Percentiles rank a stretch among this genome's conserved stretches.
Evolutionary conservation across 2,329 filamentous ascomycete species (phyloP).

Genomic region (Zalaria obscura): DNA sequence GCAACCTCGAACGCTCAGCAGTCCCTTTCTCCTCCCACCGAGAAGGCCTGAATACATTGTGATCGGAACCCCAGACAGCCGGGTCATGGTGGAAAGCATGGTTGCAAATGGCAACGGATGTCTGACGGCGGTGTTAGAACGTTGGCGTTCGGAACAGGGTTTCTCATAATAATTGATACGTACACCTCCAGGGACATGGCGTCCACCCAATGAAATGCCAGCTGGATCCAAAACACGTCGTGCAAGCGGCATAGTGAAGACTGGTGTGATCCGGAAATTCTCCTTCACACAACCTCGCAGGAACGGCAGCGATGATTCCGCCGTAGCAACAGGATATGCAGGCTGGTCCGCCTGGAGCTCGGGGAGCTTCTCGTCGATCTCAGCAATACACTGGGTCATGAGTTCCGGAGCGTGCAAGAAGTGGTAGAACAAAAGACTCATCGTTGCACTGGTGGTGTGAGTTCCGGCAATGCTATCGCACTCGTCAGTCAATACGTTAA

Average conservation of each 20-base stretch:
- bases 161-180: neutral
- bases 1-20: conserved; percentile 15
- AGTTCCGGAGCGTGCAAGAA: neutral
- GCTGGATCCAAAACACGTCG: neutral
- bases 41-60: conserved; percentile 53
- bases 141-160: neutral
- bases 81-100: neutral
- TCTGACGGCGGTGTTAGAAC: neutral
- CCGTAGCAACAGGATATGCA: neutral
- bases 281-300: neutral
- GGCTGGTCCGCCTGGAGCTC: neutral
- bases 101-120: neutral
- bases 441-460: neutral
- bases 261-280: neutral
- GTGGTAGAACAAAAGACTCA: neutral
- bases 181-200: neutral
- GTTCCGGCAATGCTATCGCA: neutral
- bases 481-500: too few species aligned
- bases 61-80: conserved; percentile 52
- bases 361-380: neutral
- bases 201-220: neutral
- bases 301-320: neutral
- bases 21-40: conserved; percentile 48
- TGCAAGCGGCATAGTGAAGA: neutral
- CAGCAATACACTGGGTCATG: neutral